Conservation (phyloP, 2,329 filamentous ascomycete species). For the Neurospora sp. region DNA sequence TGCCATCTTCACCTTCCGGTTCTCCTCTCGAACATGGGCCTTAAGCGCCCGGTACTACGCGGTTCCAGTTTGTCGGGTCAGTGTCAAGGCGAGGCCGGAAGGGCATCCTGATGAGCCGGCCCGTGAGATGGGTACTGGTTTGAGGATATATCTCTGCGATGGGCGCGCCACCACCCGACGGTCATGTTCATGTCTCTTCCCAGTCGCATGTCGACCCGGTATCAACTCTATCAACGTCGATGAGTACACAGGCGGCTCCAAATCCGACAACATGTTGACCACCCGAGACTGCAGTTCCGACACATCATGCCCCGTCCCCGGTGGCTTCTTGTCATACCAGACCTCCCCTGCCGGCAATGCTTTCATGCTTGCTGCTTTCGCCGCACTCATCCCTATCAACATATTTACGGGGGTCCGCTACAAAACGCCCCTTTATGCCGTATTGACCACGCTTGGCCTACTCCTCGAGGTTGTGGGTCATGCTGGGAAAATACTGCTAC, state of each 20-base stretch:
- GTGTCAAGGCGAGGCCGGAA: neutral
- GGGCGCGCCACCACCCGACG: neutral
- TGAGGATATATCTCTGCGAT: neutral
- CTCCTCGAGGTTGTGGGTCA: constrained; percentile 36
- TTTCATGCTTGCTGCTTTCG: constrained; percentile 19
- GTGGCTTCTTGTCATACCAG: constrained; percentile 12
- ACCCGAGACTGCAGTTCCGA: constrained; percentile 14
- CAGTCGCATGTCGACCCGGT: neutral
- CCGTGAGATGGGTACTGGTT: neutral
- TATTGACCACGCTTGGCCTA: constrained; percentile 30
- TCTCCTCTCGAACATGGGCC: neutral
- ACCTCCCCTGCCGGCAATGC: constrained; percentile 15
- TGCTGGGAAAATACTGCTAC: constrained; percentile 33
- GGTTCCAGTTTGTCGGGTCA: neutral
- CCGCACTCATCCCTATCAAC: constrained; percentile 15
- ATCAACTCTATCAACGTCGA: neutral
- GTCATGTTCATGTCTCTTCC: neutral
- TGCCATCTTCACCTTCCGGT: neutral
- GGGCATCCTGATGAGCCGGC: neutral
- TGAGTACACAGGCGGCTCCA: neutral
- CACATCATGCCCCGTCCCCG: constrained; percentile 11
- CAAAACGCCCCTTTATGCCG: constrained; percentile 30
- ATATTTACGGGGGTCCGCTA: constrained; percentile 17
- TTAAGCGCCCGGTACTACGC: neutral
- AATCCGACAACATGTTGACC: constrained; percentile 10